These are phyloP conservation scores for Bromus sterilis DNA, from an alignment of 176 grass and related monocot species.

Conservation along the genomic window DNA sequence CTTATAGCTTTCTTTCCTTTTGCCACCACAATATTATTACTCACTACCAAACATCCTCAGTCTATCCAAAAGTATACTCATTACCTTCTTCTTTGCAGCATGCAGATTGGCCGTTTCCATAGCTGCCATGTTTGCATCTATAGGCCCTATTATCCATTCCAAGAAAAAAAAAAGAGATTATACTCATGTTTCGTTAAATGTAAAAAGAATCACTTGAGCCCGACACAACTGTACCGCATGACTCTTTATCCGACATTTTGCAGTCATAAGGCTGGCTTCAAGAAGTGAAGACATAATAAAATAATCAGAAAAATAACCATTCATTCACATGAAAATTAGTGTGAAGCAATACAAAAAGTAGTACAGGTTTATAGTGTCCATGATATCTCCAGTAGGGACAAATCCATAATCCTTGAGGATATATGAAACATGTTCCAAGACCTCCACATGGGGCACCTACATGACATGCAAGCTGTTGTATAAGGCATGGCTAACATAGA, in stretches of 20 bases:
- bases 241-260: background rate
- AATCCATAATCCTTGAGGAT: constrained; percentile 3
- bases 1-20: background rate
- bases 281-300: background rate
- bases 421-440: constrained; percentile 6
- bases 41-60: background rate
- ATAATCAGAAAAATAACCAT: background rate
- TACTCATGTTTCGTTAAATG: background rate
- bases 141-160: background rate
- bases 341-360: background rate
- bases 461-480: background rate
- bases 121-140: background rate
- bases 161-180: background rate
- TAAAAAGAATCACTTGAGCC: background rate
- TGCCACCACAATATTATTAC: background rate
- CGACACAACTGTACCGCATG: background rate
- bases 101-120: background rate
- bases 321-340: background rate
- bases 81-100: background rate
- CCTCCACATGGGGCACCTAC: background rate
- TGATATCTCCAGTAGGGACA: background rate
- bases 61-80: background rate
- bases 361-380: background rate
- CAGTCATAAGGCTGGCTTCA: constrained; percentile 1
- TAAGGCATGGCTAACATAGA: background rate